Conservation (phyloP, 768 basidiomycete genomes). For the Mycena capillaripes region DNA sequence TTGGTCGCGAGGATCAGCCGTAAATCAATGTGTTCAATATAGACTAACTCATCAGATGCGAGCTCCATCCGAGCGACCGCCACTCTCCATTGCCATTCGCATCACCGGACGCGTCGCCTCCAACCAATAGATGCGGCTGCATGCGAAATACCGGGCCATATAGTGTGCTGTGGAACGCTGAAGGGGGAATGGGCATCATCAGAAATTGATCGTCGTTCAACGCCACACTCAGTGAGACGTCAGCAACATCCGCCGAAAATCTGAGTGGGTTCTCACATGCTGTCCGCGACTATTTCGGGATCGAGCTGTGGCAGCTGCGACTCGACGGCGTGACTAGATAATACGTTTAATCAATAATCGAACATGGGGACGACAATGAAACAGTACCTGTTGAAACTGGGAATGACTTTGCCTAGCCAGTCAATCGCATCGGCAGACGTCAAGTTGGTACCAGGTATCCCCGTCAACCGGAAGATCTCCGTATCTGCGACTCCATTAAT, state of each 20-base stretch:
- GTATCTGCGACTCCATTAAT: not conserved
- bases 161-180: conserved; percentile 50
- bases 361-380: not conserved
- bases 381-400: conserved; percentile 50
- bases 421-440: not conserved
- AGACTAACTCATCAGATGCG: conserved; percentile 48
- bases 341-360: not conserved
- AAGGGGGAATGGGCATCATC: conserved; percentile 42
- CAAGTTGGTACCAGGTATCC: conserved; percentile 10
- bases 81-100: conserved; percentile 50
- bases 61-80: conserved; percentile 52
- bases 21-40: not conserved
- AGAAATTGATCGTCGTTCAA: conserved; percentile 60
- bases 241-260: not conserved
- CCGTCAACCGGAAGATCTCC: conserved; percentile 19
- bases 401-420: conserved; percentile 34
- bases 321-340: conserved; percentile 50
- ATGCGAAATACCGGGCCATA: conserved; percentile 56
- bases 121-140: conserved; percentile 48
- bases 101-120: conserved; percentile 34
- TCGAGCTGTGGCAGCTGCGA: conserved; percentile 48
- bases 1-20: not conserved
- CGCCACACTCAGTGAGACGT: conserved; percentile 35
- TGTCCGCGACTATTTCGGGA: conserved; percentile 44
- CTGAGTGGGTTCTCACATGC: conserved; percentile 34